These are phyloP conservation scores for Monilinia fructigena DNA, from an alignment of 2,329 filamentous ascomycete genomes.

Conservation along the genomic window DNA sequence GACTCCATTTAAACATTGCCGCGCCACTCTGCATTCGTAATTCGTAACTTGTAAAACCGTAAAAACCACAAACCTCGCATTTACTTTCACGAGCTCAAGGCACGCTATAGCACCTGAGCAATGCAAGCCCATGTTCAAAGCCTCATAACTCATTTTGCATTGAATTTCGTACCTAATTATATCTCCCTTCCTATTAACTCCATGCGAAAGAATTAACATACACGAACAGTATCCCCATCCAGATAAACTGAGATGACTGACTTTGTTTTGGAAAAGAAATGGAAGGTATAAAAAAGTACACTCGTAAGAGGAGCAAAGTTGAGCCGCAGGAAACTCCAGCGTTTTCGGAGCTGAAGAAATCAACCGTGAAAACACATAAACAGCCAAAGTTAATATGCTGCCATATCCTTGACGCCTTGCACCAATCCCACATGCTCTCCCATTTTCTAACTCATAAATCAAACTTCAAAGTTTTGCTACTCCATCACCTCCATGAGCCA, in stretches of 20 bases:
- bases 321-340: slow-evolving; percentile 12
- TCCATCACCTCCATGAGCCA: background rate
- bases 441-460: slow-evolving; percentile 25
- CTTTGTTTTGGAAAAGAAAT: background rate
- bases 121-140: background rate
- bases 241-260: slow-evolving; percentile 11
- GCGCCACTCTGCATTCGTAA: too few species aligned
- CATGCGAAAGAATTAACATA: background rate
- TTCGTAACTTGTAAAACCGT: background rate
- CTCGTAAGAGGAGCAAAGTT: background rate
- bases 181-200: slow-evolving; percentile 5
- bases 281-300: slow-evolving; percentile 35
- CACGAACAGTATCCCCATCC: slow-evolving; percentile 5
- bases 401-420: slow-evolving; percentile 30
- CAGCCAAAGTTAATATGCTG: slow-evolving; percentile 29
- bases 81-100: background rate
- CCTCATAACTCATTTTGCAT: slow-evolving; percentile 4
- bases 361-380: slow-evolving; percentile 28
- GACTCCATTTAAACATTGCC: background rate
- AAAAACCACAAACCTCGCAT: background rate
- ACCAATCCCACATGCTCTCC: slow-evolving; percentile 30
- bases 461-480: slow-evolving; percentile 1
- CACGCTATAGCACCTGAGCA: background rate
- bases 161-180: background rate
- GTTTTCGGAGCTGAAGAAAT: slow-evolving; percentile 7